Percentiles rank a stretch among this genome's conserved stretches.
These are phyloP conservation scores for Cytospora mali DNA, from an alignment of 2,329 filamentous ascomycete species.

Conservation along the genomic window DNA sequence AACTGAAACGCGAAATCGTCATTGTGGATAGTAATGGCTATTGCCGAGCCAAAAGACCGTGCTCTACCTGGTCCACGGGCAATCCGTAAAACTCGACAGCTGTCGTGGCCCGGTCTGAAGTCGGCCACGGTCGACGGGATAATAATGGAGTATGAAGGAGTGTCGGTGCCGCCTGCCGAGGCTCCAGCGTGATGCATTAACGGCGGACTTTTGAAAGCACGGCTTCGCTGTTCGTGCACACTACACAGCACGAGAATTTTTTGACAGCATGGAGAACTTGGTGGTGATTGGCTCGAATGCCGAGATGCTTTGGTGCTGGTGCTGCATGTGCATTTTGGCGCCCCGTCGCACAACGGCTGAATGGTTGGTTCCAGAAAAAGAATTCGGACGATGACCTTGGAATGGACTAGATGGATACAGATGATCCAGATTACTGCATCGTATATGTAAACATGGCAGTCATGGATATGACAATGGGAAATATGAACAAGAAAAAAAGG, in stretches of 20 bases:
- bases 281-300: neutral
- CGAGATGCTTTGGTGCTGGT: neutral
- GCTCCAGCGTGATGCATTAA: neutral
- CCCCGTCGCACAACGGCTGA: neutral
- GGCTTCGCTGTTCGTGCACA: slow-evolving; percentile 1
- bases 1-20: neutral
- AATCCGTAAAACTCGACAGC: neutral
- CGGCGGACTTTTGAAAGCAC: neutral
- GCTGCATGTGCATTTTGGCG: neutral
- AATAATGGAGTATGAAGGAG: neutral
- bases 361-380: neutral
- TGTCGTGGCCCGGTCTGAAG: neutral
- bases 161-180: neutral
- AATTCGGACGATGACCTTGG: neutral
- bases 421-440: neutral
- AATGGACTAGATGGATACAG: neutral
- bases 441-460: neutral
- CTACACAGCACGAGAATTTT: neutral
- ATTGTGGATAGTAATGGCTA: neutral
- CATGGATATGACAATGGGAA: neutral
- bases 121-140: neutral
- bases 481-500: neutral
- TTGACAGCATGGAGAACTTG: neutral
- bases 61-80: neutral
- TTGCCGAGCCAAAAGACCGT: neutral